Evolutionary conservation across 176 grass and related monocot species (phyloP), one percentile per base, ranked within the genome.

Genomic region (Rhynchospora breviuscula): DNA sequence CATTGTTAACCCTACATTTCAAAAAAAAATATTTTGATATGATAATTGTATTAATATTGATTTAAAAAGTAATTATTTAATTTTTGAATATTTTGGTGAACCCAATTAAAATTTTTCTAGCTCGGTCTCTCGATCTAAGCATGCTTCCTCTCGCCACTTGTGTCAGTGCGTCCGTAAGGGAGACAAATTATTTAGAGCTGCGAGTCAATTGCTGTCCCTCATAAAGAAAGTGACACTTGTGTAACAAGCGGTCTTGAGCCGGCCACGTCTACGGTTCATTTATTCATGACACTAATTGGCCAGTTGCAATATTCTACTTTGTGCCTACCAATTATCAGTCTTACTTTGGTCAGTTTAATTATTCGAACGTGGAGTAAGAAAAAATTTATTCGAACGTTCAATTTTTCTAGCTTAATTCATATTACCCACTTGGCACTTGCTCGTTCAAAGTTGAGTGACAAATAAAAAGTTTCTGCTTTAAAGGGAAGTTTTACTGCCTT

Each of bases 211-310:
- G 49, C 70, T 51, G 3, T 74, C 70, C 10, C 3, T 45, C 6
- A 23, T 72, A 47, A 48, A 72, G 19, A 45, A 3, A 13, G 23
- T 1, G 45, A 68, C 3, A 8, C 19, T 5, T 5, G 44, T 22
- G 63, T 12, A 49, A 49, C 6, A 73, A 76, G 21, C 10, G 72
- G 48, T 2, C 5, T 54, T 76, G 10, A 53, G 25, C 25, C 46
- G 13, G 47, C 72, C 72, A 77, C 72, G 72, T 77, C 49, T 49
- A 29, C 54, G 49, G 72, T 31, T 77, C 22, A 56, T 77, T 46
- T 23, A 14, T 53, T 76, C 11, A 77, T 33, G 13, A 14, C 47
- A 74, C 19, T 23, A 52, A 18, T 73, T 71, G 40, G 21, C 65
- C 17, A 17, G 58, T 60, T 26, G 43, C 47, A 73, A 19, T 45